Conservation (phyloP, 164 flowering plant species). For the Hamamelis virginiana region DNA sequence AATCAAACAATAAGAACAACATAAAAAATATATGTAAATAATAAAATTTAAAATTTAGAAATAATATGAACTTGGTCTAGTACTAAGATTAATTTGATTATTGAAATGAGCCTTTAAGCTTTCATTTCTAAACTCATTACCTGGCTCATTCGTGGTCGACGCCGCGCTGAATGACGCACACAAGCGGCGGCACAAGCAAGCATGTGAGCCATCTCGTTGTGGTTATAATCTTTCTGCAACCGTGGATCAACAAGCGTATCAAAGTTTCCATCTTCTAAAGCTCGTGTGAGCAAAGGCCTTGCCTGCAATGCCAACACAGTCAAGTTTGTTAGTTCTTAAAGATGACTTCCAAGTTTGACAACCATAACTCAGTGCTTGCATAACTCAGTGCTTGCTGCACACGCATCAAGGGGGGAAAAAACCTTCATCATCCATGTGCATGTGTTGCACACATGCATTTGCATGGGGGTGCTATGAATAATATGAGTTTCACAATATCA, state of each 20-base stretch:
- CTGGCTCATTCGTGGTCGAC: slow-evolving; percentile 93
- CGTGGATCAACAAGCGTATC: slow-evolving; percentile 62
- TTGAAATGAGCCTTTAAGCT: not conserved
- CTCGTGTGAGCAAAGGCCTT: slow-evolving; percentile 69
- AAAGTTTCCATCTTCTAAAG: slow-evolving; percentile 71
- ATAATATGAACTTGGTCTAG: too few species aligned
- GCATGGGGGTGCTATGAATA: too few species aligned
- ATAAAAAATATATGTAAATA: not conserved
- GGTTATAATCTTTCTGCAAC: slow-evolving; percentile 47
- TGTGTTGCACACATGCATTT: not conserved
- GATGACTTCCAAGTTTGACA: too few species aligned
- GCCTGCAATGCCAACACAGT: slow-evolving; percentile 49
- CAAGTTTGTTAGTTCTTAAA: not conserved
- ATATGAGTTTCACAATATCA: not conserved
- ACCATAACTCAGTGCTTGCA: not conserved
- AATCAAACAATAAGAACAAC: not conserved
- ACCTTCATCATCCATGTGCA: not conserved
- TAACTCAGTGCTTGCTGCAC: not conserved
- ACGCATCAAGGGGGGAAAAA: not conserved
- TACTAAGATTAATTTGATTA: too few species aligned
- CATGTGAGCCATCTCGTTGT: slow-evolving; percentile 76
- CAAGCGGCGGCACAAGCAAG: slow-evolving; percentile 90
- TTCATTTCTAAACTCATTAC: slow-evolving; percentile 29
- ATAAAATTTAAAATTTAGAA: too few species aligned
- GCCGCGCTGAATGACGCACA: slow-evolving; percentile 85